Evolutionary conservation across 2,329 filamentous ascomycete genomes (phyloP), one percentile per base, ranked within the genome.

Genomic region (Elsinoe ampelina): DNA sequence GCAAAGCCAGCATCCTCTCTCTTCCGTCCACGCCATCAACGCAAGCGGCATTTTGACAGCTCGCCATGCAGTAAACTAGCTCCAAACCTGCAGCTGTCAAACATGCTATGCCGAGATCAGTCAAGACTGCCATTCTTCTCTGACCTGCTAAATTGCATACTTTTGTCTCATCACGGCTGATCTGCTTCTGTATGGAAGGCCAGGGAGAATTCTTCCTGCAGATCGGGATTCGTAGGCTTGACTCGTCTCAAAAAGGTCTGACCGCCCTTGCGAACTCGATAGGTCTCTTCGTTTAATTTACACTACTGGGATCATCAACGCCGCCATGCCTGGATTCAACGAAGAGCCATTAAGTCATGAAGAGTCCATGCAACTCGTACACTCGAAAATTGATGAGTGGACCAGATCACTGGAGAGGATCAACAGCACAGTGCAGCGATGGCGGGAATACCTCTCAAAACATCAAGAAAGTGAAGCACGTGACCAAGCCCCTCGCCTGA

Each of bases 31-130:
- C 17, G 36, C 36, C 36, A 19, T n/a, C 15, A 15, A 45, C 41
- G 20, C 32, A 26, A 52, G 34, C 19, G 32, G 48, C 26, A 35
- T 35, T 52, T 52, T 52, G 48, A 52, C 48, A 52, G 48, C 48
- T 52, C 32, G 48, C 48, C 48, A 39, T 52, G 48, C 48, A 39
- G 34, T 34, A 34, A 35, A 19, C 48, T 52, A 52, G 48, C 32
- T 52, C 32, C 2, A 39, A 52, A 52, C 48, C 35, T 52, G 48
- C 48, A 52, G 48, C 48, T 52, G 48, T 52, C 48, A 52, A 52
- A 38, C 48, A 32, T 15, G 22, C 48, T 52, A 52, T 52, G 15
- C 48, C 35, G 48, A 52, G 48, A 52, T 34, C 35, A 52, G 48
- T n/a, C 48, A 52, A 36, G 48, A 52, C 48, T 52, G 48, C 48